These are phyloP conservation scores for Penicillium steckii DNA, from an alignment of 495 filamentous ascomycete species.

Conservation along the genomic window DNA sequence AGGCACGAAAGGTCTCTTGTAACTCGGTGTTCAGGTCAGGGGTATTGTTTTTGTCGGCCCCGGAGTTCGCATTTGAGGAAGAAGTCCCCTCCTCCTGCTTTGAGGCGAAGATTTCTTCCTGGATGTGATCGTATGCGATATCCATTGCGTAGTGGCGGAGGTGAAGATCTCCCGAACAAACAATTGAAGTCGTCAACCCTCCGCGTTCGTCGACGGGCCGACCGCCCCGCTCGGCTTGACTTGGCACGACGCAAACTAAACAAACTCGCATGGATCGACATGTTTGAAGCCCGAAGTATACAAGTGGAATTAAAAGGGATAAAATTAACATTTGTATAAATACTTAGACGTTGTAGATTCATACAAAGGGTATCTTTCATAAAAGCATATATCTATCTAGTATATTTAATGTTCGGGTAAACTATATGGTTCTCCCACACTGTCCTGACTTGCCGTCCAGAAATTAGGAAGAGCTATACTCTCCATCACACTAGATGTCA, in stretches of 20 bases:
- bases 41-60: constrained; percentile 42
- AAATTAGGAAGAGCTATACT: constrained; percentile 43
- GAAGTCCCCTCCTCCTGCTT: constrained; percentile 45
- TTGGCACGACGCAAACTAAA: not conserved
- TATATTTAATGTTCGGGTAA: constrained; percentile 21
- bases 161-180: constrained; percentile 11
- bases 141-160: constrained; percentile 64
- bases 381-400: not conserved
- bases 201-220: constrained; percentile 28
- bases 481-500: constrained; percentile 49
- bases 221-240: constrained; percentile 27
- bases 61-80: constrained; percentile 2
- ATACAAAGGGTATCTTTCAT: constrained; percentile 1
- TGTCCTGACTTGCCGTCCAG: constrained; percentile 44
- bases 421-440: constrained; percentile 44
- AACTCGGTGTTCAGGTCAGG: constrained; percentile 80
- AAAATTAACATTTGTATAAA: too few species aligned
- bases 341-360: not conserved
- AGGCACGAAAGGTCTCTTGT: constrained; percentile 91
- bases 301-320: not conserved
- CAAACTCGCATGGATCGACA: not conserved
- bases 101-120: constrained; percentile 73
- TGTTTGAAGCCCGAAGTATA: not conserved
- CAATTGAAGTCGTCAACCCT: constrained; percentile 16
- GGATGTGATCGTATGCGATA: constrained; percentile 95